These are phyloP conservation scores for Neotropicomus parvogracilis DNA, from an alignment of 1,284 basidiomycete species.

Conservation along the genomic window DNA sequence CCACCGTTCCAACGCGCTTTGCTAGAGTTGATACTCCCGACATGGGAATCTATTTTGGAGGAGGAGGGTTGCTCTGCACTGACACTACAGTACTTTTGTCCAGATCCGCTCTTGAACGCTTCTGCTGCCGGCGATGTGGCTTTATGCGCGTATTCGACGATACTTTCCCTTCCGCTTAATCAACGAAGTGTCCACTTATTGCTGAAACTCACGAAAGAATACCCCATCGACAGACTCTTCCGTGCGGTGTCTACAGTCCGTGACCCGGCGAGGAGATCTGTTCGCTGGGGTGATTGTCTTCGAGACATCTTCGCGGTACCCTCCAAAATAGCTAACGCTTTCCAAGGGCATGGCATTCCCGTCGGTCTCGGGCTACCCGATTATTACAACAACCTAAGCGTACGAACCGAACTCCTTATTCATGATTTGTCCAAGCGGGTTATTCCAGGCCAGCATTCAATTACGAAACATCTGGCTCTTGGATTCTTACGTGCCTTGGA, in stretches of 20 bases:
- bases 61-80: slow-evolving; percentile 46
- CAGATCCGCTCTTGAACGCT: slow-evolving; percentile 53
- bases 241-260: slow-evolving; percentile 41
- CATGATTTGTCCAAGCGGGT: slow-evolving; percentile 27
- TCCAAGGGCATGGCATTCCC: slow-evolving; percentile 43
- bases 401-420: slow-evolving; percentile 53
- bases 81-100: slow-evolving; percentile 67
- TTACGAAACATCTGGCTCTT: not conserved
- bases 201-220: slow-evolving; percentile 50
- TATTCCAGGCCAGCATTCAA: slow-evolving; percentile 32
- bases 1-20: slow-evolving; percentile 59
- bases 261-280: slow-evolving; percentile 29
- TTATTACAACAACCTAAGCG: slow-evolving; percentile 53
- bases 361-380: slow-evolving; percentile 46
- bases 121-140: slow-evolving; percentile 53
- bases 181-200: slow-evolving; percentile 51
- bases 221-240: slow-evolving; percentile 68
- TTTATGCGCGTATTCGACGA: slow-evolving; percentile 56
- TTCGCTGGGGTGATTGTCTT: slow-evolving; percentile 69
- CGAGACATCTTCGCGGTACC: slow-evolving; percentile 59
- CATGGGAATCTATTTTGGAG: slow-evolving; percentile 60
- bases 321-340: slow-evolving; percentile 63
- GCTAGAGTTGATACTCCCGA: slow-evolving; percentile 62
- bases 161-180: slow-evolving; percentile 50
- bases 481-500: slow-evolving; percentile 13